Conservation (phyloP, 805 yeast species). For the Cyberlindnera xylosilytica region DNA sequence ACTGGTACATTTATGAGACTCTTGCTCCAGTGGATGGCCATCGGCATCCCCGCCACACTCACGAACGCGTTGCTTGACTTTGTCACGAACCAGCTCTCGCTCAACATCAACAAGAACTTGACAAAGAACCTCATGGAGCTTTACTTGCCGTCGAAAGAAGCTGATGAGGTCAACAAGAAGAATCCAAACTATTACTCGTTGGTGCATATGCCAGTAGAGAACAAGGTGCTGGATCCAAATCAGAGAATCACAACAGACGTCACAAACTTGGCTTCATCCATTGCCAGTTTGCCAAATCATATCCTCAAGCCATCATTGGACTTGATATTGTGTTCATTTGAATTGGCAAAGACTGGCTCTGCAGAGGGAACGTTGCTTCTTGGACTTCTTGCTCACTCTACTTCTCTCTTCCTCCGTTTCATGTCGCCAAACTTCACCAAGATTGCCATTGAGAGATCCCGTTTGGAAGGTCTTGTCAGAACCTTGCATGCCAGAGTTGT, state of each 20-base stretch:
- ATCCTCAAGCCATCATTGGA: slow-evolving; percentile 81
- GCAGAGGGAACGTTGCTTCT: slow-evolving; percentile 76
- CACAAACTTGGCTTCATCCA: slow-evolving; percentile 64
- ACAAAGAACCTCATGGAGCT: slow-evolving; percentile 62
- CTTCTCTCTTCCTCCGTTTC: slow-evolving; percentile 67
- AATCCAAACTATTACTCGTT: slow-evolving; percentile 74
- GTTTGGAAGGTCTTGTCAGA: slow-evolving; percentile 81
- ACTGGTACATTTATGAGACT: slow-evolving; percentile 62
- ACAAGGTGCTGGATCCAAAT: slow-evolving; percentile 66
- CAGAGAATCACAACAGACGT: slow-evolving; percentile 82
- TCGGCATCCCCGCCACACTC: slow-evolving; percentile 84
- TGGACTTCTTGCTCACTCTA: slow-evolving; percentile 76
- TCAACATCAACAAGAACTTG: slow-evolving; percentile 58
- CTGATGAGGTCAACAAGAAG: slow-evolving; percentile 31
- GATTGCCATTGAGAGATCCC: slow-evolving; percentile 70
- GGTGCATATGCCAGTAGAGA: slow-evolving; percentile 49
- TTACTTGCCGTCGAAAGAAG: slow-evolving; percentile 59
- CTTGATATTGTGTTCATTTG: slow-evolving; percentile 74
- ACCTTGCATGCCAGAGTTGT: slow-evolving; percentile 80
- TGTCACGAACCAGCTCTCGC: slow-evolving; percentile 55
- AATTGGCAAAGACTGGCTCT: slow-evolving; percentile 46
- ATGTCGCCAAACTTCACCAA: slow-evolving; percentile 90
- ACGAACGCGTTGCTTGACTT: slow-evolving; percentile 69
- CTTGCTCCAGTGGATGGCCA: slow-evolving; percentile 71
- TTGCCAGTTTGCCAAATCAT: slow-evolving; percentile 77